Evolutionary conservation across 768 basidiomycete genomes (phyloP).

Genomic region (Suillus bovinus): DNA sequence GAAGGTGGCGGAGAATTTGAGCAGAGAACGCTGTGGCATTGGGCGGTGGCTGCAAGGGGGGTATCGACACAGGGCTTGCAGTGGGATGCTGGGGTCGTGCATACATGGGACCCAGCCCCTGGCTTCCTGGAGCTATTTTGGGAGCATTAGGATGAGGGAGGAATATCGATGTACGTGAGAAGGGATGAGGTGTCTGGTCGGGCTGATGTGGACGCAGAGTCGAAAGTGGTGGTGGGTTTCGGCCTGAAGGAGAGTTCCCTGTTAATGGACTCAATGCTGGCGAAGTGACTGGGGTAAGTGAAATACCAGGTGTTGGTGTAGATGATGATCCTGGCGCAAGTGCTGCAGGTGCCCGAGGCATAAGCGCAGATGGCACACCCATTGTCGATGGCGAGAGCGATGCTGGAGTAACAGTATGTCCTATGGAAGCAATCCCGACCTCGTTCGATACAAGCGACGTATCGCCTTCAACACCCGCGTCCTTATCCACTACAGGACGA

Average conservation of each 20-base stretch:
- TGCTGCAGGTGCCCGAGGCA: constrained; percentile 16
- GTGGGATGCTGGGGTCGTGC: constrained; percentile 34
- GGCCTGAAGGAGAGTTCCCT: background rate
- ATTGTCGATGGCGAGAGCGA: constrained; percentile 16
- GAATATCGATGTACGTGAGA: constrained; percentile 44
- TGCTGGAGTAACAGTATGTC: constrained; percentile 12
- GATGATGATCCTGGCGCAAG: constrained; percentile 7
- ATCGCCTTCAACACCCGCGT: constrained; percentile 2
- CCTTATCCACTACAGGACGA: constrained; percentile 8
- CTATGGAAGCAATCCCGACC: constrained; percentile 1
- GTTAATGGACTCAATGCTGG: constrained; percentile 10
- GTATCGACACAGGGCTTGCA: constrained; percentile 11
- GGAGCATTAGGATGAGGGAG: constrained; percentile 58
- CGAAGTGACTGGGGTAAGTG: constrained; percentile 14
- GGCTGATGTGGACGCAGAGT: constrained; percentile 31
- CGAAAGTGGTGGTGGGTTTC: constrained; percentile 9
- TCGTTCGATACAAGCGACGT: constrained; percentile 3
- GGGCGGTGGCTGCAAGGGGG: constrained; percentile 15
- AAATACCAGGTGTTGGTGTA: constrained; percentile 19
- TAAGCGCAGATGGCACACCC: constrained; percentile 1
- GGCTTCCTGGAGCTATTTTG: constrained; percentile 33
- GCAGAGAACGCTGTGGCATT: constrained; percentile 32
- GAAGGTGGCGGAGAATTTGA: constrained; percentile 27
- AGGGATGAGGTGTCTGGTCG: constrained; percentile 22
- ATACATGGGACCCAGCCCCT: constrained; percentile 57